These are phyloP conservation scores for Zalaria obscura DNA, from an alignment of 2,329 filamentous ascomycete genomes.

Conservation along the genomic window DNA sequence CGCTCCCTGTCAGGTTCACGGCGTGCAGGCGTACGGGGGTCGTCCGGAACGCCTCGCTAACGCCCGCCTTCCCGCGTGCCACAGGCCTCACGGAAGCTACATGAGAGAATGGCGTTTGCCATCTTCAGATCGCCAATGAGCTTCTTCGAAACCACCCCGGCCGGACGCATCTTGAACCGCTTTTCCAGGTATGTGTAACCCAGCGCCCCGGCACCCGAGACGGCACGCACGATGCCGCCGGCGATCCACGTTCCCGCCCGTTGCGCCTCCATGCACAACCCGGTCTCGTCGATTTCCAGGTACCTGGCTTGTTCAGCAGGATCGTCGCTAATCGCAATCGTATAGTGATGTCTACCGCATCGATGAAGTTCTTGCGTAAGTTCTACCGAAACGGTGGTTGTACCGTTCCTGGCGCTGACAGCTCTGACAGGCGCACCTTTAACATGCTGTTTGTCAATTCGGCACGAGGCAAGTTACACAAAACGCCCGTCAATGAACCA, in stretches of 20 bases:
- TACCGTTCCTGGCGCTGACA: conserved; percentile 13
- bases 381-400: conserved; percentile 11
- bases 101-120: conserved; percentile 92
- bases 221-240: no score
- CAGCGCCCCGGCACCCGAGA: neutral
- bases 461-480: conserved; percentile 28
- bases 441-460: conserved; percentile 61
- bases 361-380: conserved; percentile 73
- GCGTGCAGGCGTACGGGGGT: neutral
- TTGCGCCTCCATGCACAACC: no score
- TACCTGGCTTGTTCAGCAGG: neutral
- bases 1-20: no score
- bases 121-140: conserved; percentile 98
- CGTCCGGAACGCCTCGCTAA: conserved; percentile 8
- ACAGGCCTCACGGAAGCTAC: conserved; percentile 82
- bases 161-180: conserved; percentile 89
- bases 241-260: no score
- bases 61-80: conserved; percentile 3
- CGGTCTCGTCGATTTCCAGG: no score
- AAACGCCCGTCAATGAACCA: conserved; percentile 1
- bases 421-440: conserved; percentile 54
- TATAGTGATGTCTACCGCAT: conserved; percentile 62
- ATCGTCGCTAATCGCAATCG: conserved; percentile 3
- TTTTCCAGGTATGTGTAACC: conserved; percentile 61
- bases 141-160: conserved; percentile 95